These are phyloP conservation scores for Verticillium longisporum DNA, from an alignment of 2,329 filamentous ascomycete genomes.

Conservation along the genomic window DNA sequence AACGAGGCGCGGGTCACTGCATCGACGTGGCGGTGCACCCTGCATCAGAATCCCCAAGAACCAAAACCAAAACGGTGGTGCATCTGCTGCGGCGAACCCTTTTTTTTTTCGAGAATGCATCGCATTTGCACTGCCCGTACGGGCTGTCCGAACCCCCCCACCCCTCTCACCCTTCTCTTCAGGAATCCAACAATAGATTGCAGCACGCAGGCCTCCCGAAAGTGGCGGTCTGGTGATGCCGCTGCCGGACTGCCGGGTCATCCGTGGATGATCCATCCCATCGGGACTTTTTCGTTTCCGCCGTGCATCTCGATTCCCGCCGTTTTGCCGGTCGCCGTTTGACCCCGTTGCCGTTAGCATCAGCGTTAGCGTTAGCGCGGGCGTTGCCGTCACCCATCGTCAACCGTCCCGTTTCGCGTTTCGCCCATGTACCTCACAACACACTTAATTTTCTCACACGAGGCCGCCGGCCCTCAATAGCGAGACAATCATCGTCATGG, in stretches of 20 bases:
- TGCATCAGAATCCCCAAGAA: background rate
- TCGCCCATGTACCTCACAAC: background rate
- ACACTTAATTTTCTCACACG: too few species aligned
- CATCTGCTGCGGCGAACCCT: background rate
- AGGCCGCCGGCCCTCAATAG: too few species aligned
- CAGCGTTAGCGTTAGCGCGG: background rate
- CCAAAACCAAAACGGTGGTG: background rate
- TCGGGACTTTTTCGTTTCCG: background rate
- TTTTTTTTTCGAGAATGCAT: too few species aligned
- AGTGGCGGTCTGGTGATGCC: background rate
- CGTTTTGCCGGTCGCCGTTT: background rate
- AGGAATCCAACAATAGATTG: too few species aligned
- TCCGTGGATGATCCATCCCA: background rate
- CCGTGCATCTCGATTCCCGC: background rate
- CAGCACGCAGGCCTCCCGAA: background rate
- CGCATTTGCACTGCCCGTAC: too few species aligned
- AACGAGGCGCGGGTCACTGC: background rate
- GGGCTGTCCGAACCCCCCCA: too few species aligned
- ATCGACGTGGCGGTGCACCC: background rate
- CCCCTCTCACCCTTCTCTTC: too few species aligned
- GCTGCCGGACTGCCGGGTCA: background rate
- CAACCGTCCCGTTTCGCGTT: background rate
- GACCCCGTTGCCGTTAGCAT: background rate
- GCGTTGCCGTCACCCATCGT: background rate
- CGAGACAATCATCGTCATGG: constrained; percentile 25